Evolutionary conservation across 1,139 yeast genomes (phyloP).

Genomic region (Saccharomyces hybrid): DNA sequence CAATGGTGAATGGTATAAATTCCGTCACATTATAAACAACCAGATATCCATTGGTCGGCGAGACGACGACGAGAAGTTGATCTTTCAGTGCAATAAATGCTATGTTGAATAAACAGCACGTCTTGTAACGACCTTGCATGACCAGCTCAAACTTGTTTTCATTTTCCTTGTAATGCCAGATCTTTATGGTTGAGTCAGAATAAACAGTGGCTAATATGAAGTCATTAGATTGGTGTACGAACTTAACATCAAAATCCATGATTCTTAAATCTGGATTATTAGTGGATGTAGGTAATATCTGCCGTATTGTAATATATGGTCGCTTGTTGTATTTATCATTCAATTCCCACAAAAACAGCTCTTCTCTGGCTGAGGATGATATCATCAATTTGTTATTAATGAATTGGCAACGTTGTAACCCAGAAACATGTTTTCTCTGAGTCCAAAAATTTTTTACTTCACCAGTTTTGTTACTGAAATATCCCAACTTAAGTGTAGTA

Average conservation of each 20-base stretch:
- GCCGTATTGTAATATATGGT: constrained; percentile 42
- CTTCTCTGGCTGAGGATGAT: constrained; percentile 86
- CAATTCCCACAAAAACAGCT: constrained; percentile 71
- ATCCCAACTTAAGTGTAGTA: constrained; percentile 59
- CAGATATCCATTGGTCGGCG: constrained; percentile 90
- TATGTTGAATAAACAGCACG: constrained; percentile 69
- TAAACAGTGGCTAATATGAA: constrained; percentile 63
- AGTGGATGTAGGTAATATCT: constrained; percentile 41
- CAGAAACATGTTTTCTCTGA: constrained; percentile 77
- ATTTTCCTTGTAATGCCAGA: constrained; percentile 48
- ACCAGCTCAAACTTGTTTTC: constrained; percentile 40
- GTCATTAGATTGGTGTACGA: constrained; percentile 24
- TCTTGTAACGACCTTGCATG: constrained; percentile 48
- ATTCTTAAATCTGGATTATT: constrained; percentile 75
- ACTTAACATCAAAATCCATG: constrained; percentile 65
- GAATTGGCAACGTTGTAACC: constrained; percentile 70
- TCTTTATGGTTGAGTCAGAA: constrained; percentile 71
- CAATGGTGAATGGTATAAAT: constrained; percentile 20
- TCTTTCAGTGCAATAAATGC: constrained; percentile 37
- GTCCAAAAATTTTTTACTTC: constrained; percentile 48
- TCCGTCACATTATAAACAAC: constrained; percentile 51
- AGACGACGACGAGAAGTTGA: constrained; percentile 39
- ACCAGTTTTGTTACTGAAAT: constrained; percentile 34
- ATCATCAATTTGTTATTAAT: constrained; percentile 47
- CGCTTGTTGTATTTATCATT: constrained; percentile 30